Evolutionary conservation across 169 alveolate genomes (phyloP).

Genomic region (Plasmodium chabaudi): DNA sequence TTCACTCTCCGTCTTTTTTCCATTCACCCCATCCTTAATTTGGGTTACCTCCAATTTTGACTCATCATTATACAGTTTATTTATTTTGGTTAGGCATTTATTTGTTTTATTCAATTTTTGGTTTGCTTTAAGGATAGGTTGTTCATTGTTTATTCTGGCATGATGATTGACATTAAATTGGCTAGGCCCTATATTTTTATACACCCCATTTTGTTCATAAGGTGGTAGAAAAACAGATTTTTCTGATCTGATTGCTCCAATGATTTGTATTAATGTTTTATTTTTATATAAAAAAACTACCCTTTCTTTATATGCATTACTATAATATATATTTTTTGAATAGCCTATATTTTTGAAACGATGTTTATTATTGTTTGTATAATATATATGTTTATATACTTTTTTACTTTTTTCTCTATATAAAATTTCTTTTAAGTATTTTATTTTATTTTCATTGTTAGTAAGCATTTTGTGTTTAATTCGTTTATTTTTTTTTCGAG

Average conservation of each 20-base stretch:
- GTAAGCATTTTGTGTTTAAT: slow-evolving; percentile 12
- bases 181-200: neutral
- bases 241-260: slow-evolving; percentile 12
- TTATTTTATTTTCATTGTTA: slow-evolving; percentile 21
- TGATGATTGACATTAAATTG: neutral
- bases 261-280: slow-evolving; percentile 38
- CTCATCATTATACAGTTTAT: neutral
- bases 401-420: slow-evolving; percentile 50
- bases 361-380: too few species aligned
- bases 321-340: neutral
- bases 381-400: neutral
- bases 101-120: neutral
- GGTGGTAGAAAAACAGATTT: neutral
- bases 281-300: slow-evolving; percentile 25
- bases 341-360: neutral
- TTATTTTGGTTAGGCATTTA: neutral
- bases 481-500: neutral
- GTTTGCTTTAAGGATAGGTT: neutral
- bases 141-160: neutral
- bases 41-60: too few species aligned
- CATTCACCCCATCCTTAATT: too few species aligned
- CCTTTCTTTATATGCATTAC: slow-evolving; percentile 17
- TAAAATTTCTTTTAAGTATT: slow-evolving; percentile 25
- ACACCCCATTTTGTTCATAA: neutral
- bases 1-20: neutral